Evolutionary conservation across 2,329 filamentous ascomycete species (phyloP).

Genomic region (Ophiostoma sp.): DNA sequence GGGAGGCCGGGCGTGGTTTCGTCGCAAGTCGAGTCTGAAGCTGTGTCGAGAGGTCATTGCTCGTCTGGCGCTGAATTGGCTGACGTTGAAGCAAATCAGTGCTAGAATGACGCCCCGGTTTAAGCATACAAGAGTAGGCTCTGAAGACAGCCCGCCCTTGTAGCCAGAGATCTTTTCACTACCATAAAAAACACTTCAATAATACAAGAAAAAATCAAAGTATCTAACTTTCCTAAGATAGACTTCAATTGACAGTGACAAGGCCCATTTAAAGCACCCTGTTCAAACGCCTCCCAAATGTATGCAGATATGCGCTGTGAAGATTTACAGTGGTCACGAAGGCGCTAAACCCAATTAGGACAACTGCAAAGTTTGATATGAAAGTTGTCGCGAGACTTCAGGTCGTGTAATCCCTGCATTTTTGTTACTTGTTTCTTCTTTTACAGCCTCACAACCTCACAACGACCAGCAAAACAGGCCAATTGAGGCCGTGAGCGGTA

Average conservation of each 20-base stretch:
- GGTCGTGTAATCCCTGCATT: neutral
- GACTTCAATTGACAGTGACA: neutral
- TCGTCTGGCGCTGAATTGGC: neutral
- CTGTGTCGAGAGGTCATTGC: neutral
- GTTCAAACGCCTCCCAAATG: neutral
- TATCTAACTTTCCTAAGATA: neutral
- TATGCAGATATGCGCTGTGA: neutral
- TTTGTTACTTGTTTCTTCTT: neutral
- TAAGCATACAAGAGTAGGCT: neutral
- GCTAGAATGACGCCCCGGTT: slow-evolving; percentile 1
- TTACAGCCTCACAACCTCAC: neutral
- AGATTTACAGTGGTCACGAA: neutral
- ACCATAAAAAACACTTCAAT: neutral
- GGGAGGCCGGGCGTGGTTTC: neutral
- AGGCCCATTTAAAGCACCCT: neutral
- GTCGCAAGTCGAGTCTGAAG: neutral
- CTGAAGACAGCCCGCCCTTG: neutral
- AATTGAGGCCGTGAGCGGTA: neutral
- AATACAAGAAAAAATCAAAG: neutral
- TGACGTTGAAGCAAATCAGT: neutral
- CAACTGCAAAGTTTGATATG: slow-evolving; percentile 22
- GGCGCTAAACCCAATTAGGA: slow-evolving; percentile 19
- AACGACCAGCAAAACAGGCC: neutral
- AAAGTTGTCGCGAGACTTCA: neutral
- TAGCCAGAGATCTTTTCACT: too few species aligned